Percentiles rank a stretch among this genome's conserved stretches.
phyloP scores from a whole-genome alignment of 2,329 filamentous ascomycete species.

The Bisporella sp. region DNA sequence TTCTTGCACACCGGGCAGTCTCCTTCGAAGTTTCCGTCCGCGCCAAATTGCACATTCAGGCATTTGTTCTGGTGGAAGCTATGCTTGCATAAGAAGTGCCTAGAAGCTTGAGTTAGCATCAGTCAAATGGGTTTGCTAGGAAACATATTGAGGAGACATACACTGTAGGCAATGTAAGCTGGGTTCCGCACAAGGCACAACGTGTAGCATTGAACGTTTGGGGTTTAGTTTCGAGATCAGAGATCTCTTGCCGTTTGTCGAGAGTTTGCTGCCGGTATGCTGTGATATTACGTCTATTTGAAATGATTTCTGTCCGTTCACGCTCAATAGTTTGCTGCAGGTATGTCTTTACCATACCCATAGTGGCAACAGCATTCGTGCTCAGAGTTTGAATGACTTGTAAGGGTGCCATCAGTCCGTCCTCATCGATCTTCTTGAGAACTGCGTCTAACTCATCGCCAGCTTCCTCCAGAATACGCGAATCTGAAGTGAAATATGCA shows the following conservation, averaged over 20 bases:
- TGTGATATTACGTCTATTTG: slow-evolving; percentile 72
- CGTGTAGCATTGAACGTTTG: slow-evolving; percentile 85
- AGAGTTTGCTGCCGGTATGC: slow-evolving; percentile 82
- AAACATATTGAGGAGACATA: background rate
- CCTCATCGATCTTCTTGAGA: slow-evolving; percentile 78
- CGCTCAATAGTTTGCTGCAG: slow-evolving; percentile 81
- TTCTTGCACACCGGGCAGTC: slow-evolving; percentile 84
- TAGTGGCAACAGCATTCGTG: slow-evolving; percentile 76
- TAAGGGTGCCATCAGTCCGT: slow-evolving; percentile 88
- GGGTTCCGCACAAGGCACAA: slow-evolving; percentile 68
- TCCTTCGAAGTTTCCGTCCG: slow-evolving; percentile 50
- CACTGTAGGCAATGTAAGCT: slow-evolving; percentile 80
- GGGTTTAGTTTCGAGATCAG: slow-evolving; percentile 70
- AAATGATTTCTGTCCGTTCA: slow-evolving; percentile 76
- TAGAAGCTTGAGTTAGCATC: background rate
- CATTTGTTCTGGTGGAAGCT: slow-evolving; percentile 88
- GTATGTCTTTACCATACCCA: slow-evolving; percentile 96
- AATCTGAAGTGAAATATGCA: slow-evolving; percentile 85
- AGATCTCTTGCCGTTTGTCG: slow-evolving; percentile 70
- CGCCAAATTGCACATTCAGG: slow-evolving; percentile 47
- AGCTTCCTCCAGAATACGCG: slow-evolving; percentile 74
- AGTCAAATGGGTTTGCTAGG: background rate
- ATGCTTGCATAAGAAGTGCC: slow-evolving; percentile 95
- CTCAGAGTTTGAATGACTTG: slow-evolving; percentile 93
- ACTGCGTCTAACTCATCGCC: slow-evolving; percentile 78